Evolutionary conservation across 1,284 basidiomycete genomes (phyloP), one percentile per base, ranked within the genome.

Genomic region (Volvariella surrecta): DNA sequence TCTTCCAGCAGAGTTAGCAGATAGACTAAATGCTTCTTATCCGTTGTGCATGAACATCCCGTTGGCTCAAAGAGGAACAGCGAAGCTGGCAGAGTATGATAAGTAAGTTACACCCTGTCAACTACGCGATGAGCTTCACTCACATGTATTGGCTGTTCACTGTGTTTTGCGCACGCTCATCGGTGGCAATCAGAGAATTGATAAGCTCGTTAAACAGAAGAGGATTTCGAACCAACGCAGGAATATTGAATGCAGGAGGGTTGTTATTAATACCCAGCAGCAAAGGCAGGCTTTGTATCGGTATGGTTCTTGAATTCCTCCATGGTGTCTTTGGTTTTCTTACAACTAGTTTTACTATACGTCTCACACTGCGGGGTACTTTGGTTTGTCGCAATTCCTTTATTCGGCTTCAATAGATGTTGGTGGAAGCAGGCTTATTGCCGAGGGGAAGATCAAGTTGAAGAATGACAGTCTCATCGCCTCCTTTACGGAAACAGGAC

Each of bases 371-470:
- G n/a, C n/a, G n/a, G n/a, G n/a, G n/a, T n/a, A n/a, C n/a, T n/a
- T n/a, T n/a, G n/a, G n/a, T n/a, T n/a, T n/a, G n/a, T n/a, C n/a
- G n/a, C n/a, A n/a, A n/a, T n/a, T n/a, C n/a, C n/a, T 62, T 15
- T 31, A 31, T 15, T 31, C 30, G 30, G 15, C 15, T 15, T 15
- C 9, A 16, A 60, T 67, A 63, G 79, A 82, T 48, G 71, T 74
- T 32, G 83, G 82, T 43, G 76, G 73, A 18, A 77, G 74, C 46
- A 71, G 84, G 54, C 58, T 75, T 50, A 73, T 87, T 51, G 69
- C 76, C 47, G 75, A 82, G 48, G 76, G 78, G 19, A 76, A 79
- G 55, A 83, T 87, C 62, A 82, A 82, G 54, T 62, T 87, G 42
- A 83, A 83, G 60, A 76, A 70, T 53, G 76, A 76, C 43, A 68